Base-by-base conservation (phyloP, 331 rosid species). In the Rhamnella rubrinervis region DNA sequence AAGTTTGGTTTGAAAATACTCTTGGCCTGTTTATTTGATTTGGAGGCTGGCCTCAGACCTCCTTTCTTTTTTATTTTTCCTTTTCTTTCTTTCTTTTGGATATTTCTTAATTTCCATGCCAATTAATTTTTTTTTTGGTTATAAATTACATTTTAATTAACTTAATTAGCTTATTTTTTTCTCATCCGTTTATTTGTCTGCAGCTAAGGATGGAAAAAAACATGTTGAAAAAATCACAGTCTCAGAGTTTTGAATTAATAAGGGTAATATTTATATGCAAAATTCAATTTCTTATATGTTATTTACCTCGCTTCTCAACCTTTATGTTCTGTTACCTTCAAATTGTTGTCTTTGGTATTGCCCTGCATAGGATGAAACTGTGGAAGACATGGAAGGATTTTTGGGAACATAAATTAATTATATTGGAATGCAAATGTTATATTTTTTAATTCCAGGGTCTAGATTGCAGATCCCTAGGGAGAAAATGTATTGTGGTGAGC, bases 161-260 rank as follows among this genome's bases (percentile, higher is more conserved):
- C 55, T 11, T 4, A 7, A 65, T 46, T 66, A 0, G 16, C 12
- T 44, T 44, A 44, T 44, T 8, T 11, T 39, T 31, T 14, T 51
- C 40, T 19, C 5, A 69, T 58, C 19, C 49, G 4, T 75, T 71
- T 58, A 41, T 69, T 71, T 61, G 60, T 70, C 70, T 80, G 87
- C 96, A 92, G 95, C 82, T 86, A 72, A 83, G 83, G 71, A 85
- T 79, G 75, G 89, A 83, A 78, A 87, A 77, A 69, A 86, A 86
- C 52, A 63, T 77, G 77, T 73, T 87, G 73, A 76, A 72, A 81
- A 73, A 74, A 51, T 89, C 88, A 60, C 93, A 82, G 59, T 75
- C 89, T 58, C 83, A 86, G 70, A 75, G 83, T 77, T 80, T 83
- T 47, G 85, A 83, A 58, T 62, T 83, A 59, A 80, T 84, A 76